Evolutionary conservation across 768 basidiomycete genomes (phyloP), one percentile per base, ranked within the genome.

Genomic region (Boletus tomentosulus): DNA sequence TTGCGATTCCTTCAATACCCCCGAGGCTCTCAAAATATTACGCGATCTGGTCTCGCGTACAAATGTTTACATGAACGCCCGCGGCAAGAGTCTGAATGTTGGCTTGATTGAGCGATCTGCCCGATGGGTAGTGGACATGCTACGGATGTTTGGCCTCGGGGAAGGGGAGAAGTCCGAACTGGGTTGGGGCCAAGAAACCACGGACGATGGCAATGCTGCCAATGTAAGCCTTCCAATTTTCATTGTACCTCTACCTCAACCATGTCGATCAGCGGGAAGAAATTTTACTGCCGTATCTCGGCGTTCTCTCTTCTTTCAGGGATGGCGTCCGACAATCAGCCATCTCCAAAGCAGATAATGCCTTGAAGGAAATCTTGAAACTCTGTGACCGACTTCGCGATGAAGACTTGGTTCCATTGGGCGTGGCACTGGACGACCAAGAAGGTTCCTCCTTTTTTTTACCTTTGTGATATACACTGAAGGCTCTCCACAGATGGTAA

Each of bases 1-100:
- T 45, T 95, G 89, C 71, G 96, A 99, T 70, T 98, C 95, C 0
- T 97, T 98, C 79, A 95, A 98, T 68, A 98, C 97, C 0, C 92
- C 94, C 3, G 78, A 74, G 16, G 95, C 93, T 0, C 70, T 98
- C 24, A 79, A 81, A 61, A 74, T 84, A 52, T 72, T 98, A 16
- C 79, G 88, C 12, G 87, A 94, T 55, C 76, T 98, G 35, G 84
- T 98, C 44, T 89, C 89, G 4, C 79, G 82, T 44, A 84, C 89
- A 7, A 98, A 98, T 69, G 77, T 92, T 31, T 99, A 98, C 73
- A 84, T 98, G 62, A 89, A 83, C 51, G 64, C 79, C 31, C 82
- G 80, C 37, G 79, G 79, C 34, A 82, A 78, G 60, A 71, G 74
- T 28, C 66, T 82, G 35, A 87, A 90, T 51, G 72, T 91, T 24